Base-by-base conservation (phyloP, 495 filamentous ascomycete species). In the Penicillium manginii region DNA sequence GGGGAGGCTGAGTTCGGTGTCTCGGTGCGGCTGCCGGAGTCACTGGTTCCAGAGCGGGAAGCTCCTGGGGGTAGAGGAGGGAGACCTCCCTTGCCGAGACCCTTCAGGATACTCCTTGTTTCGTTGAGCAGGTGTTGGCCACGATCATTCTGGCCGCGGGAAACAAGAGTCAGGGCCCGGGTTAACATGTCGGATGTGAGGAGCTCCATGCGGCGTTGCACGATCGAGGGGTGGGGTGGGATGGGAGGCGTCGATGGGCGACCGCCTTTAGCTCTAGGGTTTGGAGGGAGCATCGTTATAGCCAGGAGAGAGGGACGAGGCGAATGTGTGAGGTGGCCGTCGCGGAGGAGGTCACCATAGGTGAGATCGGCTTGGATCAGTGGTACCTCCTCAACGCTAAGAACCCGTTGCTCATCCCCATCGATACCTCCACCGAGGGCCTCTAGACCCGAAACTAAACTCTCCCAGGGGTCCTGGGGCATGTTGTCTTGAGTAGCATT, bases 101-200 rank as follows among this genome's bases (percentile, higher is more conserved):
- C 94, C 69, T 96, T 96, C 54, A 99, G 83, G 55, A 99, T 99
- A 63, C 90, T 93, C 2, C 94, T 85, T 12, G 94, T 99, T 72
- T 99, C 94, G 63, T 85, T 90, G 19, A 99, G 78, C 3, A 98
- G 83, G 37, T 96, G 94, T 63, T 94, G 88, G 1, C 93, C 94
- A 31, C 92, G 90, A 58, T 99, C 94, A 66, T 96, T 90, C 69
- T 97, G 92, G 18, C 91, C 91, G 22, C 92, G 84, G 47, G 91
- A 91, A 19, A 97, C 92, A 6, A 99, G 84, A 0, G 92, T 96
- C 50, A 99, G 78, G 4, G 96, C 91, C 40, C 94, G 83, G 10
- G 91, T 97, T 54, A 99, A 80, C 94, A 99, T 99, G 72, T 99
- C 94, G 3, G 96, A 98, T 1, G 96, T 97, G 26, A 99, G 83